Percentiles rank a stretch among this genome's conserved stretches.
Evolutionary conservation across 495 filamentous ascomycete species (phyloP).

Genomic region (Aspergillus sparsus): DNA sequence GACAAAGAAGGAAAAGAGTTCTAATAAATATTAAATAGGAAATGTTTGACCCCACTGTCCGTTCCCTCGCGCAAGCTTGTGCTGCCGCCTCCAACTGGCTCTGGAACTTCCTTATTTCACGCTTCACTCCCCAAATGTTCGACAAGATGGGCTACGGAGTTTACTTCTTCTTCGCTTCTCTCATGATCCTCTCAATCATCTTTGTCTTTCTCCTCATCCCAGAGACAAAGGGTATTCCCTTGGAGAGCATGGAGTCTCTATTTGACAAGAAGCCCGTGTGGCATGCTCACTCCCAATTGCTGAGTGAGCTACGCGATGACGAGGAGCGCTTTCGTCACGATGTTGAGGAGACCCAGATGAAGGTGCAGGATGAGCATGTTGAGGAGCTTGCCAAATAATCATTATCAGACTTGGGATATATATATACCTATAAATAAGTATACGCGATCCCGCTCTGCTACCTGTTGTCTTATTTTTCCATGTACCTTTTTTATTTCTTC

Average conservation of each 20-base stretch:
- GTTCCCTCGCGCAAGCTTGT: constrained; percentile 66
- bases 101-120: constrained; percentile 72
- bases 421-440: neutral
- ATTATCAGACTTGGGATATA: neutral
- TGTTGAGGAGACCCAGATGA: constrained; percentile 39
- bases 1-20: neutral
- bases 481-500: neutral
- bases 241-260: constrained; percentile 56
- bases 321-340: constrained; percentile 57
- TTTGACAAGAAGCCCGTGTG: constrained; percentile 59
- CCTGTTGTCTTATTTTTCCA: neutral
- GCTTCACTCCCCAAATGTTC: constrained; percentile 79
- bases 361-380: constrained; percentile 20
- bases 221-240: constrained; percentile 62
- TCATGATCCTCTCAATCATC: constrained; percentile 66
- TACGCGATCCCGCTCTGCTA: neutral
- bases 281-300: constrained; percentile 53
- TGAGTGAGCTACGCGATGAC: constrained; percentile 49
- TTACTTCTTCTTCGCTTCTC: constrained; percentile 75
- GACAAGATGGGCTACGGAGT: constrained; percentile 67
- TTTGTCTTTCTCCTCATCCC: constrained; percentile 70
- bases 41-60: constrained; percentile 63
- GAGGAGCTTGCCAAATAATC: constrained; percentile 15
- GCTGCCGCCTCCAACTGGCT: constrained; percentile 74
- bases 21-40: constrained; percentile 36